A percentile compares a stretch with the other conserved stretches of the same genome.
Evolutionary conservation across 2,329 filamentous ascomycete species (phyloP).

Genomic region (Ceratocystis albifundus): DNA sequence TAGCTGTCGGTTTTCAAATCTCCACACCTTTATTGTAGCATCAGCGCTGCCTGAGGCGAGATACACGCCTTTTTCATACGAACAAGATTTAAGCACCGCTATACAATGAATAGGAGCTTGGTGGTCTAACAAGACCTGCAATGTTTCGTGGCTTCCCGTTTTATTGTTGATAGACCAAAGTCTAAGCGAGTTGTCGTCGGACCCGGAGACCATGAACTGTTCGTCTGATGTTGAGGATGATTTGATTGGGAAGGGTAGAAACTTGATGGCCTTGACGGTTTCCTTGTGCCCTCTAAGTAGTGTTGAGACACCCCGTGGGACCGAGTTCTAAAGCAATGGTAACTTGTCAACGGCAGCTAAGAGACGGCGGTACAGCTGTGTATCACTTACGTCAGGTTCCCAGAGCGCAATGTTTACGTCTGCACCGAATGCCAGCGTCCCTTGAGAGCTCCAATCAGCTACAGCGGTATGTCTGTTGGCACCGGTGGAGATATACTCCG

Average conservation of each 20-base stretch:
- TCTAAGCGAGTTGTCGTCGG: constrained; percentile 65
- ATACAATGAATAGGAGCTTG: constrained; percentile 64
- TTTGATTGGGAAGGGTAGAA: constrained; percentile 47
- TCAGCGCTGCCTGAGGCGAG: constrained; percentile 75
- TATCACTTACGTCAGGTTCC: constrained; percentile 57
- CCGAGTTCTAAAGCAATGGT: constrained; percentile 29
- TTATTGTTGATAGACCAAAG: constrained; percentile 45
- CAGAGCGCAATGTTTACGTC: constrained; percentile 83
- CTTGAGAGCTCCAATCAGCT: constrained; percentile 72
- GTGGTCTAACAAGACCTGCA: constrained; percentile 51
- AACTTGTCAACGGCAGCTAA: constrained; percentile 16
- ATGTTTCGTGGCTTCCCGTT: constrained; percentile 30
- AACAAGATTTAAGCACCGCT: constrained; percentile 33
- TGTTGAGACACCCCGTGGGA: constrained; percentile 46
- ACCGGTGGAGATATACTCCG: constrained; percentile 58
- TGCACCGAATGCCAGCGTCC: constrained; percentile 75
- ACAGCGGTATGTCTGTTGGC: constrained; percentile 83
- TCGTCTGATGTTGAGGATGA: constrained; percentile 34
- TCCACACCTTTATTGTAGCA: constrained; percentile 61
- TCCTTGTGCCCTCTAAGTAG: constrained; percentile 68
- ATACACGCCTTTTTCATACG: constrained; percentile 32
- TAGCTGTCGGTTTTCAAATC: constrained; percentile 39
- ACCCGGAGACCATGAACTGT: constrained; percentile 55
- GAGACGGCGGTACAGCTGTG: neutral
- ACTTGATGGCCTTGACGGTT: constrained; percentile 71